phyloP scores from a whole-genome alignment of 345 rosid genomes.

The Raphanus raphanistrum region DNA sequence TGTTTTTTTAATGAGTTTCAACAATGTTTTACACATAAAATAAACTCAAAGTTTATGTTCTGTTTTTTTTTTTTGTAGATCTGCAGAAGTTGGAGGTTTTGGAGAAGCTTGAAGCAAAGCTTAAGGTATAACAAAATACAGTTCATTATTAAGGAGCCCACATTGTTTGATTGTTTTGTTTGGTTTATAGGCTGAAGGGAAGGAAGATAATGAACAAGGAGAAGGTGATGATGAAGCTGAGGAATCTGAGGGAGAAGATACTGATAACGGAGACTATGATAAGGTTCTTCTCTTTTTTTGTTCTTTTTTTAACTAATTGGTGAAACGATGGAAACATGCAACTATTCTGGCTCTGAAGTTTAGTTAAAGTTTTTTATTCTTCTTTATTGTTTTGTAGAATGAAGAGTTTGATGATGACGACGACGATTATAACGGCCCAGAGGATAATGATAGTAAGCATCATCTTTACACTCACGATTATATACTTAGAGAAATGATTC shows the following conservation, averaged over 20 bases:
- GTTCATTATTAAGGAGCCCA: not conserved
- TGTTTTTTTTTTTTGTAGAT: not conserved
- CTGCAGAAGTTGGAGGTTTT: slow-evolving; percentile 25
- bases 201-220: slow-evolving; percentile 17
- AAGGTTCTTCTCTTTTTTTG: slow-evolving; percentile 1
- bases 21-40: not conserved
- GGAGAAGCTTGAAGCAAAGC: slow-evolving; percentile 38
- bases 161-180: slow-evolving; percentile 10
- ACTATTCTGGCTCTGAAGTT: not conserved
- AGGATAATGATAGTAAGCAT: slow-evolving; percentile 28
- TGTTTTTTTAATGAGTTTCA: not conserved
- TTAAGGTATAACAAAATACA: not conserved
- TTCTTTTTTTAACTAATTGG: not conserved
- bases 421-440: slow-evolving; percentile 24
- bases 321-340: not conserved
- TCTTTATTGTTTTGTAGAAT: slow-evolving; percentile 9
- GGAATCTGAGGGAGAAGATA: slow-evolving; percentile 22
- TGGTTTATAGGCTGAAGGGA: slow-evolving; percentile 29
- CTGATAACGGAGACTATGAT: slow-evolving; percentile 24
- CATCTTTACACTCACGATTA: not conserved
- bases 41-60: not conserved
- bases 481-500: not conserved
- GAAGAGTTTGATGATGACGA: slow-evolving; percentile 38
- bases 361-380: not conserved
- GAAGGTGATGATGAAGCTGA: slow-evolving; percentile 20